Evolutionary conservation across 176 grass and related monocot genomes (phyloP), one percentile per base, ranked within the genome.

Genomic region (Aechmea fasciata): DNA sequence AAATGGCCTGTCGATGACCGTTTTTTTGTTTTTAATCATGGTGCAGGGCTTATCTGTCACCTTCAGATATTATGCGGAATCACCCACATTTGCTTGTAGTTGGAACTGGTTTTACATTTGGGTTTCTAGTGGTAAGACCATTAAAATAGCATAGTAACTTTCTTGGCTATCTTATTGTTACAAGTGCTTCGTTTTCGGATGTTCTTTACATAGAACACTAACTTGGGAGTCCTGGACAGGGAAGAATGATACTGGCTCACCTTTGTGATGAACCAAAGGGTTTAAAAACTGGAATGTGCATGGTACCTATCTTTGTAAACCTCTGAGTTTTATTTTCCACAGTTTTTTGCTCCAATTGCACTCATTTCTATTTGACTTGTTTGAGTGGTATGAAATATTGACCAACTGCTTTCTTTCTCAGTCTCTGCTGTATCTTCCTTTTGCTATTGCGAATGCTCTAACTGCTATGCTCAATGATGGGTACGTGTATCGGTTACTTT

Each of bases 101-200:
- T 19, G 89, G 94, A 83, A 99, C 94, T 77, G 94, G 94, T 79
- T 97, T 92, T 87, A 85, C 90, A 73, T 97, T 97, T 87, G 93
- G 93, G 71, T 97, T 81, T 83, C 78, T 97, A 67, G 89, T 97
- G 69, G 89, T 92, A 81, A 85, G 83, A 65, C 74, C 48, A 49
- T 67, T 41, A n/a, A 9, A 41, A 61, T 61, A 20, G 55, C 13
- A 55, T 55, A 17, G 52, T 57, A 8, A 7, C 14, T 57, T 57
- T 15, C 13, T 57, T 17, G 6, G 3, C 11, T 55, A 14, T 41
- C 33, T 41, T 41, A 41, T 41, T 41, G 33, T 41, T 41, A 41
- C 33, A 41, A 41, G 33, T 41, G 33, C 33, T 41, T 41, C 3
- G 33, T 41, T 41, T 41, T 41, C 6, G 33, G 5, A 41, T 6